Percentiles rank a stretch among this genome's conserved stretches.
Conservation (phyloP, 495 filamentous ascomycete species). For the Penicillium atrosanguineum region DNA sequence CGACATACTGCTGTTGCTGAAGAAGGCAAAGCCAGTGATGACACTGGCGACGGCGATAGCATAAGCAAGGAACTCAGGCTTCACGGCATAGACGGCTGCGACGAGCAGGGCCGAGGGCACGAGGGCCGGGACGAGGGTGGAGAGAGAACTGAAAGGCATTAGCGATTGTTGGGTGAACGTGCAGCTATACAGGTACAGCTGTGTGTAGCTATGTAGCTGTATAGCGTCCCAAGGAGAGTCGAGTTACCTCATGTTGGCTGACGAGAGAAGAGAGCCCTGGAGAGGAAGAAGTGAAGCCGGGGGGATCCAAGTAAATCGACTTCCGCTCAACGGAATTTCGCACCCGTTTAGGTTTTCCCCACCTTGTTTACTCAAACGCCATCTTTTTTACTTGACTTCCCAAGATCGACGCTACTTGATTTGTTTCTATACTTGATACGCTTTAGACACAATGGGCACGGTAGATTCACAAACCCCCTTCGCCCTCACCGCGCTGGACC, state of each 20-base stretch:
- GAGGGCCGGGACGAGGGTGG: conserved; percentile 69
- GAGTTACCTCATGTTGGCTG: conserved; percentile 37
- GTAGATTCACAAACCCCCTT: conserved; percentile 43
- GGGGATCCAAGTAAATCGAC: background rate
- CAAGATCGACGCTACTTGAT: background rate
- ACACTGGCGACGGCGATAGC: conserved; percentile 50
- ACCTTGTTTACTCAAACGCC: conserved; percentile 1
- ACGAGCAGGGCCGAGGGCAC: conserved; percentile 82
- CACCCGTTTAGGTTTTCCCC: conserved; percentile 19
- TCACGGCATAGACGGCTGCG: conserved; percentile 70
- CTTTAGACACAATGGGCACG: background rate
- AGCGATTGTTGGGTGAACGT: conserved; percentile 3
- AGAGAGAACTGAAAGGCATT: conserved; percentile 38
- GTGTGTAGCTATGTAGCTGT: too few relatives aligned
- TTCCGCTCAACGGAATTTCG: conserved; percentile 29
- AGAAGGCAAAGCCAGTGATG: conserved; percentile 15
- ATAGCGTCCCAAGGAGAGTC: background rate
- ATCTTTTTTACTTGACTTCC: too few relatives aligned
- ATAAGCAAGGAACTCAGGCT: conserved; percentile 72
- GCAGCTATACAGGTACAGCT: background rate
- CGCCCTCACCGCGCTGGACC: conserved; percentile 64
- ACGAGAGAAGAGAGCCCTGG: conserved; percentile 2
- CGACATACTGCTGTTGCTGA: conserved; percentile 24
- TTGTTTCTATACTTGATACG: background rate
- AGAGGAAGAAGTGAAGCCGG: conserved; percentile 8